Evolutionary conservation across 495 filamentous ascomycete genomes (phyloP).

Genomic region (Tuber aestivum): DNA sequence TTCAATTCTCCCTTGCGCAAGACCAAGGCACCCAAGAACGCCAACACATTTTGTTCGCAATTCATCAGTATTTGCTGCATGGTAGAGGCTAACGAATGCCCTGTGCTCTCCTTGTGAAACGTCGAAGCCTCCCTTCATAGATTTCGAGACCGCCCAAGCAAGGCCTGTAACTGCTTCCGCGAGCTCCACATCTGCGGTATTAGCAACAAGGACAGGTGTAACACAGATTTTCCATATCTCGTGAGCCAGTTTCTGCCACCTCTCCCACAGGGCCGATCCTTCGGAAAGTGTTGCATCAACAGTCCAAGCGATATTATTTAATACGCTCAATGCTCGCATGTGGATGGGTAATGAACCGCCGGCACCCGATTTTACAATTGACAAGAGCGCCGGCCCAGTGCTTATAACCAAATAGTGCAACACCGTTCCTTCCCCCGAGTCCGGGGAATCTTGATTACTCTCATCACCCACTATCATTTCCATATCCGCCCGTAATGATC

Average conservation of each 20-base stretch:
- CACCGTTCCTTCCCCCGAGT: conserved; percentile 22
- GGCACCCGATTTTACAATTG: conserved; percentile 42
- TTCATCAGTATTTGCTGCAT: conserved; percentile 46
- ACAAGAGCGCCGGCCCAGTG: conserved; percentile 50
- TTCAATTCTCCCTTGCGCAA: conserved; percentile 44
- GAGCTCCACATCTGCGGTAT: conserved; percentile 56
- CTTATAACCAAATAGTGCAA: conserved; percentile 46
- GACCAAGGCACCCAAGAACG: conserved; percentile 54
- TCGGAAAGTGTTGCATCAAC: conserved; percentile 48
- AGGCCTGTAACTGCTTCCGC: conserved; percentile 55
- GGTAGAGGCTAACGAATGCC: conserved; percentile 58
- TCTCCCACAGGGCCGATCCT: conserved; percentile 43
- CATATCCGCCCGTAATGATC: conserved; percentile 49
- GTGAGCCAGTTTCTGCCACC: conserved; percentile 50
- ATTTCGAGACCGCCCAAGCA: conserved; percentile 57
- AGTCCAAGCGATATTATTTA: conserved; percentile 61
- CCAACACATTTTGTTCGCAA: conserved; percentile 58
- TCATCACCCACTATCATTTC: conserved; percentile 52
- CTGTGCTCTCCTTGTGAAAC: conserved; percentile 48
- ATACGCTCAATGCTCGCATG: conserved; percentile 48
- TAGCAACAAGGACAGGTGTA: conserved; percentile 50
- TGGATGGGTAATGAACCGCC: conserved; percentile 39
- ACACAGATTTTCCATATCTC: conserved; percentile 52
- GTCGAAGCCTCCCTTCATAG: conserved; percentile 48
- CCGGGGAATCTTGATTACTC: conserved; percentile 39